Evolutionary conservation across 176 grass and related monocot species (phyloP).

Genomic region (Pontederia paniculata): DNA sequence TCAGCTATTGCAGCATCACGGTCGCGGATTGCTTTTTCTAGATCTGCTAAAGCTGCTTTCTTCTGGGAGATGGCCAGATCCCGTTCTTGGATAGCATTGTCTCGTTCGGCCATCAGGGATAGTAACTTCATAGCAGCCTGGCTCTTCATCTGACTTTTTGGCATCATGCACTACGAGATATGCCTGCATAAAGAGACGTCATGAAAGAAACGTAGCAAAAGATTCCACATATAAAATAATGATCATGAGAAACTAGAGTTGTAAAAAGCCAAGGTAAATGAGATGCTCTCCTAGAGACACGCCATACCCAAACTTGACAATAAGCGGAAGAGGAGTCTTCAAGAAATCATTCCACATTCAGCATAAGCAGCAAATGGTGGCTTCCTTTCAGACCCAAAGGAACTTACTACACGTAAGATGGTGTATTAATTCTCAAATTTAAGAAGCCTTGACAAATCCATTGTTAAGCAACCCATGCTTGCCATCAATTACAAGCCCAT

Average conservation of each 20-base stretch:
- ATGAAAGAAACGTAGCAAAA: not conserved
- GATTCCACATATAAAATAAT: no score
- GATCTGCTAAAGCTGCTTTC: constrained; percentile 72
- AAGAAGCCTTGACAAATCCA: no score
- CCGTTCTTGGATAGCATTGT: constrained; percentile 65
- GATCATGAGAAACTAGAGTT: not conserved
- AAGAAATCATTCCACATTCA: no score
- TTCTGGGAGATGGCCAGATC: constrained; percentile 75
- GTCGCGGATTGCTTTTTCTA: constrained; percentile 59
- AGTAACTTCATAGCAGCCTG: constrained; percentile 54
- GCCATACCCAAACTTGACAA: no score
- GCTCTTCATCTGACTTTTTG: constrained; percentile 42
- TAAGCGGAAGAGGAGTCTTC: no score
- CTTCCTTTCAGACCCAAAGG: no score
- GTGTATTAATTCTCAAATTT: no score
- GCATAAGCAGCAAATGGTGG: no score
- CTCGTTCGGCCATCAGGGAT: constrained; percentile 56
- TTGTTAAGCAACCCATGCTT: no score
- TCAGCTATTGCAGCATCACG: constrained; percentile 72
- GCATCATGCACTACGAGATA: not conserved
- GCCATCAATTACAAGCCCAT: no score
- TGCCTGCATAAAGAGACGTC: not conserved
- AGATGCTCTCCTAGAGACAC: no score
- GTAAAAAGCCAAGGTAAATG: not conserved
- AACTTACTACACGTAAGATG: no score